Base-by-base conservation (phyloP, 2,329 filamentous ascomycete species). In the Dryadomyces quercus-mongolicae region DNA sequence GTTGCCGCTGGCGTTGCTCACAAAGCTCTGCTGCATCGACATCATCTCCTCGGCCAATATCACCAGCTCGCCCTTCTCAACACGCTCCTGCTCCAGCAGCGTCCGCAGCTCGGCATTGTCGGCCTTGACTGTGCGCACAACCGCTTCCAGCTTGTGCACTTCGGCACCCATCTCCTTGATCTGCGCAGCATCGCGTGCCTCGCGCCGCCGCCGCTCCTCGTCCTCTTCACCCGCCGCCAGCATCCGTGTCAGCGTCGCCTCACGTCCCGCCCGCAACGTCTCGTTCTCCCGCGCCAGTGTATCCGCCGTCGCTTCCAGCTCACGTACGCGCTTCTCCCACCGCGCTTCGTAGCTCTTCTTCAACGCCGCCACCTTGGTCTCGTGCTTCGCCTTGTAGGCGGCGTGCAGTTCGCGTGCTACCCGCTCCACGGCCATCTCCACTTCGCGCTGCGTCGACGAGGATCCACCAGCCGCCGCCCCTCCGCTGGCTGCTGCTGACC, bases 301-400 rank as follows among this genome's bases (percentile, higher is more conserved):
- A 48, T 82, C 82, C 46, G 95, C 75, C 58, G 82, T 82, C 18
- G 68, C 67, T 68, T 95, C 87, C 2, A 95, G 79, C 62, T 92
- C 87, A 53, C 80, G 81, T 55, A 92, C 81, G 64, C 86, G 88
- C 75, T 94, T 94, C 69, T 95, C 89, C 80, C 89, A 93, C 54
- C 92, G 84, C 49, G 80, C 80, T 67, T 96, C 89, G 70, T 97
- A 86, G 58, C 80, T 84, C 70, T 85, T 84, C 71, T 85, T 97
- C 60, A 98, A 76, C 4, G 91, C 92, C 1, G 88, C 81, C 47
- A 97, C 92, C 73, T 98, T 98, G 58, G 85, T 88, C 72, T 97
- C 92, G 67, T 98, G 93, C 72, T 98, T 98, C 65, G 86, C 84
- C 73, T 96, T 97, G 78, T 98, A 98, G 12, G 95, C 77, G 0